A percentile compares a stretch with the other conserved stretches of the same genome.
phyloP scores from a whole-genome alignment of 2,329 filamentous ascomycete genomes.

The Zymoseptoria brevis region DNA sequence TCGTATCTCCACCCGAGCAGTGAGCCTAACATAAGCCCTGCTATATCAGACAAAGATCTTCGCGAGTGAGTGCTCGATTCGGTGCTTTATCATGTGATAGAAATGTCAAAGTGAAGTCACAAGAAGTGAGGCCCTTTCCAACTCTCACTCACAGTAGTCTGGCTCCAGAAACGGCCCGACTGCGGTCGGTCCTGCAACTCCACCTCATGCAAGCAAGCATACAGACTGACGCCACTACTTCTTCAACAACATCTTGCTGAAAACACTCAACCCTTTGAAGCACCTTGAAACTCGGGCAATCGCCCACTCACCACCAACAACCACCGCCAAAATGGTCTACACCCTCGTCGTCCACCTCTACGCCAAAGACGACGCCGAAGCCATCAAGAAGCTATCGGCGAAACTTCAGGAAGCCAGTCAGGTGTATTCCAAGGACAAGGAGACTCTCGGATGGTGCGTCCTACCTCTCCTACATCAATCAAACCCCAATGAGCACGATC shows the following conservation, averaged over 20 bases:
- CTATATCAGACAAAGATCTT: background rate
- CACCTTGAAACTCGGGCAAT: background rate
- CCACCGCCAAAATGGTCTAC: constrained; percentile 36
- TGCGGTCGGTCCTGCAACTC: background rate
- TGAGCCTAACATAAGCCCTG: too few relatives aligned
- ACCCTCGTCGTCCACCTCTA: constrained; percentile 63
- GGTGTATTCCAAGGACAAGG: constrained; percentile 63
- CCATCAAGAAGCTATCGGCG: constrained; percentile 58
- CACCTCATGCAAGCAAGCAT: background rate
- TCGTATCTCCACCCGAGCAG: too few relatives aligned
- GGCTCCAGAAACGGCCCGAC: constrained; percentile 1
- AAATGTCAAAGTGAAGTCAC: background rate
- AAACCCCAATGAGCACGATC: too few relatives aligned
- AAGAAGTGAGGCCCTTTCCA: background rate
- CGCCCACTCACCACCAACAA: background rate
- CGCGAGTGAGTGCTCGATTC: background rate
- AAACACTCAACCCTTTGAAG: background rate
- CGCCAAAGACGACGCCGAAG: constrained; percentile 57
- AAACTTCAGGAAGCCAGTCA: constrained; percentile 69
- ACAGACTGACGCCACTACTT: background rate
- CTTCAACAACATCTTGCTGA: too few relatives aligned
- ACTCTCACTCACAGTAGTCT: background rate
- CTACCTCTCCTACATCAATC: background rate
- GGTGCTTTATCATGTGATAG: background rate
- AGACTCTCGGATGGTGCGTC: constrained; percentile 42